Base-by-base conservation (phyloP, 2,329 filamentous ascomycete genomes). In the Boeremia exigua region DNA sequence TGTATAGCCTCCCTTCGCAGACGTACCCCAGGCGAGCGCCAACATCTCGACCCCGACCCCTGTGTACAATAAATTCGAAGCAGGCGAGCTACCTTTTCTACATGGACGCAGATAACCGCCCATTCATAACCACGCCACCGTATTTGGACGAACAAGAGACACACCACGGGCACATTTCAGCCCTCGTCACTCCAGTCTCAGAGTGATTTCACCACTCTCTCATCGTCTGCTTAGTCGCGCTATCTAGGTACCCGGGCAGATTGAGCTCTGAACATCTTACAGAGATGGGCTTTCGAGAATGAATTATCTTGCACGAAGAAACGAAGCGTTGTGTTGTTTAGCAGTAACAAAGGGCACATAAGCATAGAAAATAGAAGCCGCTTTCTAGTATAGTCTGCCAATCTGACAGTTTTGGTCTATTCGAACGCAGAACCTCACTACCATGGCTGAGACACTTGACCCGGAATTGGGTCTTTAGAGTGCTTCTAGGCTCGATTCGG, bases 121-220 rank as follows among this genome's bases (percentile, higher is more conserved):
- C 54, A 12, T 56, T 56, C 32, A 51, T 56, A 19, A 56, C 54
- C 8, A 51, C 54, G 28, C 48, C 53, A 14, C 45, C 36, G 1
- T 43, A 36, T n/a, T 14, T 56, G 19, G 48, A 48, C 19, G 32
- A 29, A n/a, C n/a, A n/a, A 7, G 25, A 11, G 0, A 32, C 15
- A 10, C 51, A 40, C 34, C 34, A 33, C 11, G 46, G 14, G 15
- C 14, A 30, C n/a, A 45, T 4, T 2, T 15, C 19, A 5, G 19
- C 15, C 0, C 36, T 36, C 4, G 7, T 46, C n/a, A 46, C 23
- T 10, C 39, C 52, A 28, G 27, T 39, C 6, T 49, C 45, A 6
- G 23, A 11, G 8, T 42, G 25, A 19, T 15, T 29, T 11, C 5
- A 12, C 12, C 14, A 3, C 9, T 32, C 9, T 9, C 14, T 17